Evolutionary conservation across 2,329 filamentous ascomycete genomes (phyloP).

Genomic region (Penicillium vulpinum): DNA sequence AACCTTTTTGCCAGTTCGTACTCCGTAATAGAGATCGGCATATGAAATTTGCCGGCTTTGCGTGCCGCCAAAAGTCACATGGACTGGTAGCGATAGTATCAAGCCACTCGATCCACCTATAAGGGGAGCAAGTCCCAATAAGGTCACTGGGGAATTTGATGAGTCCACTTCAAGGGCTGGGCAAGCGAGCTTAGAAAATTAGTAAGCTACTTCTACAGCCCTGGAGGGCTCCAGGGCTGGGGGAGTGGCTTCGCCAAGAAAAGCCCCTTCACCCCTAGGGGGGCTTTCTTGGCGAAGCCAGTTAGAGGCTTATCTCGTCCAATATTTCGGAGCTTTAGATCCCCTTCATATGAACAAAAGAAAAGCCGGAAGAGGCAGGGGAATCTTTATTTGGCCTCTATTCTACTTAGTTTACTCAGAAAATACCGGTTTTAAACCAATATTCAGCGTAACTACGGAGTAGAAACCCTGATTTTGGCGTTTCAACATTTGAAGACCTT

Average conservation of each 20-base stretch:
- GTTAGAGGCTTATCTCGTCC: background rate
- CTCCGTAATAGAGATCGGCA: background rate
- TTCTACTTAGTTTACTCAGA: too few relatives aligned
- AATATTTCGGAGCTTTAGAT: background rate
- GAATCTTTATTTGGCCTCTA: too few relatives aligned
- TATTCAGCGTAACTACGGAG: background rate
- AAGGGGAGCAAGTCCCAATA: too few relatives aligned
- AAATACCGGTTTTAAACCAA: too few relatives aligned
- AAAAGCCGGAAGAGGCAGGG: background rate
- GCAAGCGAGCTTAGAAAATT: too few relatives aligned
- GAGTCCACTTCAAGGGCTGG: too few relatives aligned
- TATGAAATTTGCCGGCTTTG: background rate
- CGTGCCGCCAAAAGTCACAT: background rate
- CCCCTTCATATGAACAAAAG: background rate
- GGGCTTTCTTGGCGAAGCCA: background rate
- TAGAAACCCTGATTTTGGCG: background rate
- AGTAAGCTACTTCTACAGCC: too few relatives aligned
- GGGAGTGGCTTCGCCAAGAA: background rate
- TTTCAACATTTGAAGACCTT: fast-evolving
- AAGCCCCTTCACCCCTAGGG: background rate
- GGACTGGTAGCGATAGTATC: background rate
- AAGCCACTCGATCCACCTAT: background rate
- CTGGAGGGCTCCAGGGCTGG: too few relatives aligned
- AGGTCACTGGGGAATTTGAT: background rate
- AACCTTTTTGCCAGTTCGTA: background rate